These are phyloP conservation scores for Pluteus cervinus DNA, from an alignment of 768 basidiomycete genomes.

Conservation along the genomic window DNA sequence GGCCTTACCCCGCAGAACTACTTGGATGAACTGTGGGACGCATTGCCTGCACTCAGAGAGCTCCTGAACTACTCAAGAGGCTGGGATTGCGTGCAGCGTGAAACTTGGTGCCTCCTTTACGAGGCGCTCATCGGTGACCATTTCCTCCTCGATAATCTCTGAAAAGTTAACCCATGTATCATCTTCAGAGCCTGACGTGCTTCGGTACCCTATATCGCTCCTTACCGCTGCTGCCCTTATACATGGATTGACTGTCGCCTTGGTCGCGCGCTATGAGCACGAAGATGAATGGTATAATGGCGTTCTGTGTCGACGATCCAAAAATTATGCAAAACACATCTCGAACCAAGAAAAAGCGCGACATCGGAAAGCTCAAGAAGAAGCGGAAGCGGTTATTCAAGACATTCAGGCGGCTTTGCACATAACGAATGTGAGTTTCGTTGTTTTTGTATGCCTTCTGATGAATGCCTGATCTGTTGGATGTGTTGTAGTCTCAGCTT, in stretches of 20 bases:
- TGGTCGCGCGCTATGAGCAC: constrained; percentile 32
- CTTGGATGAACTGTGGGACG: constrained; percentile 53
- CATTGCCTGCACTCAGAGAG: constrained; percentile 43
- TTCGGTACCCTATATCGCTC: constrained; percentile 45
- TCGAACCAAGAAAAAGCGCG: constrained; percentile 1
- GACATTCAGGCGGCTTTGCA: constrained; percentile 30
- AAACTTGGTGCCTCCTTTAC: constrained; percentile 48
- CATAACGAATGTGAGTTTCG: constrained; percentile 28
- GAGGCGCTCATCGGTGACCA: constrained; percentile 34
- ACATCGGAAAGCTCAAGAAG: constrained; percentile 18
- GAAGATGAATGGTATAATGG: constrained; percentile 24
- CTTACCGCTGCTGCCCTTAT: constrained; percentile 49
- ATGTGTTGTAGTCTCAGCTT: too few species aligned
- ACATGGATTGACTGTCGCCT: constrained; percentile 33
- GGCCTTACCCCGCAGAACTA: constrained; percentile 50
- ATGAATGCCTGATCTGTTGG: too few species aligned
- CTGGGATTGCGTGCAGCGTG: constrained; percentile 39
- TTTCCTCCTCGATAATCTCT: constrained; percentile 1
- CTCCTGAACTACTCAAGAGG: constrained; percentile 33
- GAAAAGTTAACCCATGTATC: not conserved
- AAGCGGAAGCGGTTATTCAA: constrained; percentile 28
- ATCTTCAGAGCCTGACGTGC: constrained; percentile 42
- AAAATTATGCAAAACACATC: not conserved
- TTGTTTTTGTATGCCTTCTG: too few species aligned
- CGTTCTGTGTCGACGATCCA: constrained; percentile 6